These are phyloP conservation scores for Boletus rufocinnamomeus DNA, from an alignment of 768 basidiomycete genomes.

Conservation along the genomic window DNA sequence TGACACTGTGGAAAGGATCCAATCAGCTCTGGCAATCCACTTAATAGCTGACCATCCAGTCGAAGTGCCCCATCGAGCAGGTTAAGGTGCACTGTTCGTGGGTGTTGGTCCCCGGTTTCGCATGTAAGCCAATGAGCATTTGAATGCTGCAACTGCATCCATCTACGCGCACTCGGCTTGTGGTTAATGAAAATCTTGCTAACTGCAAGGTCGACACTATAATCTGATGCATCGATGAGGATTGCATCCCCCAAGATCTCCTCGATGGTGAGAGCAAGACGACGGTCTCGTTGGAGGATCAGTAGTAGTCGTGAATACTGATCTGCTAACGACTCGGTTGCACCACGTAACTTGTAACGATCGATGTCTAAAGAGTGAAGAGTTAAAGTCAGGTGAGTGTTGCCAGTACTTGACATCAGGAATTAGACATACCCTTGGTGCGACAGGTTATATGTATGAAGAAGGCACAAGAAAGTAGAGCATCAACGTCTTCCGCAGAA, in stretches of 20 bases:
- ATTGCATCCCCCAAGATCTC: neutral
- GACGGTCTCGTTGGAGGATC: conserved; percentile 24
- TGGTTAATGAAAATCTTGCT: conserved; percentile 6
- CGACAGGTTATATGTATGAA: too few relatives aligned
- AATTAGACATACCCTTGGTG: too few relatives aligned
- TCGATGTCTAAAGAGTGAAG: too few relatives aligned
- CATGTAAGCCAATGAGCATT: conserved; percentile 21
- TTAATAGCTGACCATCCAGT: conserved; percentile 19
- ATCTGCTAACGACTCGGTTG: too few relatives aligned
- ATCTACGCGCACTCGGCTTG: conserved; percentile 8
- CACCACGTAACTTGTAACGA: too few relatives aligned
- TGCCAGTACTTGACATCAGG: too few relatives aligned
- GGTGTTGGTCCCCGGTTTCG: neutral
- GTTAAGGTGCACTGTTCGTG: neutral
- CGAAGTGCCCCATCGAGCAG: conserved; percentile 18
- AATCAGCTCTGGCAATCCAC: conserved; percentile 6
- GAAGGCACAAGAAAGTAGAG: too few relatives aligned
- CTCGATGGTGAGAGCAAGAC: conserved; percentile 25
- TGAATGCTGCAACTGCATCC: conserved; percentile 3
- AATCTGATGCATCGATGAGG: neutral
- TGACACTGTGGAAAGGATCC: neutral
- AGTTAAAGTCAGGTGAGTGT: too few relatives aligned
- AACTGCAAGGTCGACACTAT: conserved; percentile 18
- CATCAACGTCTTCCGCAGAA: too few relatives aligned
- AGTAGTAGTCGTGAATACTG: neutral